Evolutionary conservation across 2,329 filamentous ascomycete species (phyloP).

Genomic region (Alternaria conjuncta): DNA sequence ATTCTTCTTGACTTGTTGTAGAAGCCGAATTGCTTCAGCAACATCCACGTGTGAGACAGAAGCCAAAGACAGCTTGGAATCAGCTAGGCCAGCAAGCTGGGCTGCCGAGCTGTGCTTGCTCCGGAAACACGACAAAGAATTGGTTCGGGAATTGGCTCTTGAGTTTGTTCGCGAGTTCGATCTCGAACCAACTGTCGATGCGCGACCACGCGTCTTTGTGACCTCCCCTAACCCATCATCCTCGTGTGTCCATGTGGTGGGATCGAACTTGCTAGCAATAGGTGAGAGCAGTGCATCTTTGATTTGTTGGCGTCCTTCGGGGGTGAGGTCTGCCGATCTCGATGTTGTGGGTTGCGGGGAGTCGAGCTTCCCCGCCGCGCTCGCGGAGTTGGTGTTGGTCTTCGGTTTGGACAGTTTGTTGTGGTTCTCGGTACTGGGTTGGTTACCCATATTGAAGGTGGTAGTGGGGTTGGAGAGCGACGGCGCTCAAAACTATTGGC

Average conservation of each 20-base stretch:
- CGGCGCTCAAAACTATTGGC: conserved; percentile 19
- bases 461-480: conserved; percentile 25
- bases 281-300: conserved; percentile 39
- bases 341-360: conserved; percentile 30
- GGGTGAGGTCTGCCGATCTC: conserved; percentile 35
- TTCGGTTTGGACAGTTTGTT: conserved; percentile 46
- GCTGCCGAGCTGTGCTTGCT: conserved; percentile 29
- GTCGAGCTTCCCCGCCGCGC: conserved; percentile 22
- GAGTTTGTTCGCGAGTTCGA: conserved; percentile 32
- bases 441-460: conserved; percentile 39
- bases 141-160: conserved; percentile 25
- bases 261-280: conserved; percentile 29
- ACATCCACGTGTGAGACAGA: conserved; percentile 50
- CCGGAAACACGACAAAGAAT: conserved; percentile 35
- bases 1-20: conserved; percentile 57
- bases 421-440: conserved; percentile 30
- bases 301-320: conserved; percentile 37
- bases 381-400: conserved; percentile 43
- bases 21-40: conserved; percentile 52
- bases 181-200: conserved; percentile 35
- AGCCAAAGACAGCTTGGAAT: conserved; percentile 40
- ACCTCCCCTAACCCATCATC: conserved; percentile 30
- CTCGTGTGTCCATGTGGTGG: conserved; percentile 19
- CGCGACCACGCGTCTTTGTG: conserved; percentile 30
- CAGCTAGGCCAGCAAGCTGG: conserved; percentile 30